Evolutionary conservation across 1,284 basidiomycete genomes (phyloP).

Genomic region (Ustilago curta): DNA sequence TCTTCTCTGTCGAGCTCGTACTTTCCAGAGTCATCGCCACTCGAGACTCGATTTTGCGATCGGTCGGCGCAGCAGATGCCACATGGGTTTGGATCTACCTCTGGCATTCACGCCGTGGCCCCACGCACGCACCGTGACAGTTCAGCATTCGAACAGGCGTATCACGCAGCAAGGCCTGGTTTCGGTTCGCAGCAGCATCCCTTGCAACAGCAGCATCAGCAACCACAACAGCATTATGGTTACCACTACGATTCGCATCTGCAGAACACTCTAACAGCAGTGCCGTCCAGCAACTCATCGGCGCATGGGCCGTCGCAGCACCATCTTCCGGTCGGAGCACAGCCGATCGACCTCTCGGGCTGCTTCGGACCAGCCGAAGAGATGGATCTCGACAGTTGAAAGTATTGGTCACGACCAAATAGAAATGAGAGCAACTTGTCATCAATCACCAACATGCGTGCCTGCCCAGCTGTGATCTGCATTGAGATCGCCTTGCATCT

Average conservation of each 20-base stretch:
- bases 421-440: neutral
- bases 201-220: slow-evolving; percentile 12
- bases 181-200: slow-evolving; percentile 1
- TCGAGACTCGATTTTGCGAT: slow-evolving; percentile 13
- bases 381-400: slow-evolving; percentile 48
- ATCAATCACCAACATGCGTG: too few relatives aligned
- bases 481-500: too few relatives aligned
- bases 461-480: too few relatives aligned
- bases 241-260: slow-evolving; percentile 16
- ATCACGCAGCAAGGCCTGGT: neutral
- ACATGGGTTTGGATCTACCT: neutral
- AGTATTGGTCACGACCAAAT: neutral
- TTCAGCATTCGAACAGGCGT: neutral
- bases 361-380: slow-evolving; percentile 36
- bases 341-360: slow-evolving; percentile 34
- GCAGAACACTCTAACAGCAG: neutral
- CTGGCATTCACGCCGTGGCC: neutral
- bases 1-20: slow-evolving; percentile 49
- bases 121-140: slow-evolving; percentile 11
- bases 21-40: slow-evolving; percentile 35
- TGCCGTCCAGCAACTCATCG: neutral
- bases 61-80: neutral
- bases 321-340: slow-evolving; percentile 19
- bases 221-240: slow-evolving; percentile 17
- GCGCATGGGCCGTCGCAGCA: slow-evolving; percentile 1